Evolutionary conservation across 176 grass and related monocot genomes (phyloP).

Genomic region (Oryza meridionalis): DNA sequence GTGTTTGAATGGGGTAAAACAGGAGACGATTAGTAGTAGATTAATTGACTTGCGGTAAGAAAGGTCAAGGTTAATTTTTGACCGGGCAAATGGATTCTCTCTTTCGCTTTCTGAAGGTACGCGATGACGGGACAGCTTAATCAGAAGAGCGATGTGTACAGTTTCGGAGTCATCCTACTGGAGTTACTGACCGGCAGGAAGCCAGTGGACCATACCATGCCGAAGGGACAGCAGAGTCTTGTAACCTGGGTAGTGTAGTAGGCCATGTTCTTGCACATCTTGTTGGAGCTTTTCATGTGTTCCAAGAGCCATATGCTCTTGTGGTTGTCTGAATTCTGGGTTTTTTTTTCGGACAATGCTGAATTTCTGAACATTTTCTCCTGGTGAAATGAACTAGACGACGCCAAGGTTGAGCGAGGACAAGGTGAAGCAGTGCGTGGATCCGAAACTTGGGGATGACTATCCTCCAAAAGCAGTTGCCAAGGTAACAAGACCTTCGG

Average conservation of each 20-base stretch:
- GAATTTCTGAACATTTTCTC: background rate
- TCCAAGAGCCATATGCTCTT: background rate
- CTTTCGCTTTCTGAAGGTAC: conserved; percentile 39
- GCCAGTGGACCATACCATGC: conserved; percentile 71
- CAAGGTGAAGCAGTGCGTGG: conserved; percentile 65
- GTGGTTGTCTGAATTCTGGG: background rate
- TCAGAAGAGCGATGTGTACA: conserved; percentile 63
- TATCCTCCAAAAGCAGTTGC: conserved; percentile 66
- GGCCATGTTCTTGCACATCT: background rate
- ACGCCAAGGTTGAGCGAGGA: conserved; percentile 64
- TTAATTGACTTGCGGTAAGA: too few relatives aligned
- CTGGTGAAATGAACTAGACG: conserved; percentile 22
- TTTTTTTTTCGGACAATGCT: background rate
- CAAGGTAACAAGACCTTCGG: conserved; percentile 42
- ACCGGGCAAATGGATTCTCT: background rate
- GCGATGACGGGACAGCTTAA: conserved; percentile 63
- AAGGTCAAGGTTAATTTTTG: background rate
- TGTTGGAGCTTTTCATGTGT: background rate
- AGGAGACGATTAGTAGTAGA: background rate
- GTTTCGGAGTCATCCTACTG: conserved; percentile 59
- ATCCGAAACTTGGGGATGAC: conserved; percentile 49
- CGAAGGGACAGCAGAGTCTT: conserved; percentile 57
- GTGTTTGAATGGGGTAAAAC: background rate
- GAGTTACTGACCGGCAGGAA: conserved; percentile 65
- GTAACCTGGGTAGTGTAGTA: conserved; percentile 52